Percentiles rank a stretch among this genome's conserved stretches.
Conservation (phyloP, 2,329 filamentous ascomycete genomes). For the Bipolaris gigantea region DNA sequence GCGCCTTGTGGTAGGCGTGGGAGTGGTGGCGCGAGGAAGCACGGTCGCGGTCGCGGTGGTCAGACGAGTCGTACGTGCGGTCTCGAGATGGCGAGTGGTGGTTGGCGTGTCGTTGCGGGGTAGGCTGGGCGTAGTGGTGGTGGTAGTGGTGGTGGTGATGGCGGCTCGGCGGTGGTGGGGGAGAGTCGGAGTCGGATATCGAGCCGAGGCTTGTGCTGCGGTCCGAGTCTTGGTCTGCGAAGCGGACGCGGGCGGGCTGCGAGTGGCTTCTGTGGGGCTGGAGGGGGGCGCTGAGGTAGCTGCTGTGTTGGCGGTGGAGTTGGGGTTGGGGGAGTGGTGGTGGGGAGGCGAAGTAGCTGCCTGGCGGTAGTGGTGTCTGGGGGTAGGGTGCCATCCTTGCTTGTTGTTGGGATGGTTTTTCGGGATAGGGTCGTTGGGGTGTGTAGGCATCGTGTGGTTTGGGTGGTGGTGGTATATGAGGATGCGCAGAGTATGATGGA, state of each 20-base stretch:
- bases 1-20: constrained; percentile 5
- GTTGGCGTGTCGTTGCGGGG: constrained; percentile 10
- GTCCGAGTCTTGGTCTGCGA: constrained; percentile 30
- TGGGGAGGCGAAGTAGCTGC: constrained; percentile 16
- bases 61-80: constrained; percentile 12
- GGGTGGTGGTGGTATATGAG: constrained; percentile 28
- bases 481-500: constrained; percentile 14
- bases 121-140: constrained; percentile 20
- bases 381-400: constrained; percentile 18
- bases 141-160: constrained; percentile 15
- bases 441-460: constrained; percentile 29
- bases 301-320: constrained; percentile 16
- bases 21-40: background rate
- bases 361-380: constrained; percentile 30
- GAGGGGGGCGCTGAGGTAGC: constrained; percentile 31
- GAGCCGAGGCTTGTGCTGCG: constrained; percentile 23
- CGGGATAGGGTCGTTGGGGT: constrained; percentile 14
- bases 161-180: constrained; percentile 9
- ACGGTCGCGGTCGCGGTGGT: constrained; percentile 7
- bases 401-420: constrained; percentile 8
- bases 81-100: constrained; percentile 1
- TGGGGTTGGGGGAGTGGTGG: constrained; percentile 9
- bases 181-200: constrained; percentile 22
- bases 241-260: constrained; percentile 38
- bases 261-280: constrained; percentile 35